Evolutionary conservation across 495 filamentous ascomycete genomes (phyloP).

Genomic region (Neurospora sp.): DNA sequence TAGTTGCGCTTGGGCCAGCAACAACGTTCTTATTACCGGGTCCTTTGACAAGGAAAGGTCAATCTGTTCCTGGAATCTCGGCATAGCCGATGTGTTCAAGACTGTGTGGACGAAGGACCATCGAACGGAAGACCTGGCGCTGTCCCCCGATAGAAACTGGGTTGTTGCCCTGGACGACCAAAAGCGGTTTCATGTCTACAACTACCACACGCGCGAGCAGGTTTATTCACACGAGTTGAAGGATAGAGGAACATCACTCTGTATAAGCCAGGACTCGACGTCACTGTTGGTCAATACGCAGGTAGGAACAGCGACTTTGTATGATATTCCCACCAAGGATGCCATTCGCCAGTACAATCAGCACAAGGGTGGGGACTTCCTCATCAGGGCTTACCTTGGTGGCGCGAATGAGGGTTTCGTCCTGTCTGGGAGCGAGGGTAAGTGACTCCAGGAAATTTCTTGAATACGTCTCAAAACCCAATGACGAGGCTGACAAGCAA

Average conservation of each 20-base stretch:
- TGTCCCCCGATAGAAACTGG: slow-evolving; percentile 68
- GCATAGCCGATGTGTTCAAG: slow-evolving; percentile 40
- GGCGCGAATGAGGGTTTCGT: slow-evolving; percentile 88
- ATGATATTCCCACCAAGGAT: slow-evolving; percentile 65
- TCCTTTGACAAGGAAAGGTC: slow-evolving; percentile 59
- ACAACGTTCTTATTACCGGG: slow-evolving; percentile 68
- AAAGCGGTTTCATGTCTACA: slow-evolving; percentile 66
- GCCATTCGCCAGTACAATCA: slow-evolving; percentile 64
- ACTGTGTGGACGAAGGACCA: slow-evolving; percentile 53
- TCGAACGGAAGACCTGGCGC: slow-evolving; percentile 72
- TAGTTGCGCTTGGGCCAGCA: slow-evolving; percentile 77
- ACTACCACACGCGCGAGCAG: slow-evolving; percentile 61
- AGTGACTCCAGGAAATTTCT: slow-evolving; percentile 5
- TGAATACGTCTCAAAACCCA: not conserved
- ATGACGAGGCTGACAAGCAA: not conserved
- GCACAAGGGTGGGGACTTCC: slow-evolving; percentile 57
- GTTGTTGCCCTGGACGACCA: slow-evolving; percentile 68
- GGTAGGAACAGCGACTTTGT: slow-evolving; percentile 61
- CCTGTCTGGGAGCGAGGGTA: slow-evolving; percentile 86
- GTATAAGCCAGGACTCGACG: slow-evolving; percentile 67
- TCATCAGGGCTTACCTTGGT: slow-evolving; percentile 77
- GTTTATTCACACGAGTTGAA: slow-evolving; percentile 61
- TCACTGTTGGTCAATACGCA: slow-evolving; percentile 74
- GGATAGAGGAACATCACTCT: slow-evolving; percentile 62
- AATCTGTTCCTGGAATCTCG: slow-evolving; percentile 58